Conservation (phyloP, 805 yeast genomes). For the Naumovozyma castellii region DNA sequence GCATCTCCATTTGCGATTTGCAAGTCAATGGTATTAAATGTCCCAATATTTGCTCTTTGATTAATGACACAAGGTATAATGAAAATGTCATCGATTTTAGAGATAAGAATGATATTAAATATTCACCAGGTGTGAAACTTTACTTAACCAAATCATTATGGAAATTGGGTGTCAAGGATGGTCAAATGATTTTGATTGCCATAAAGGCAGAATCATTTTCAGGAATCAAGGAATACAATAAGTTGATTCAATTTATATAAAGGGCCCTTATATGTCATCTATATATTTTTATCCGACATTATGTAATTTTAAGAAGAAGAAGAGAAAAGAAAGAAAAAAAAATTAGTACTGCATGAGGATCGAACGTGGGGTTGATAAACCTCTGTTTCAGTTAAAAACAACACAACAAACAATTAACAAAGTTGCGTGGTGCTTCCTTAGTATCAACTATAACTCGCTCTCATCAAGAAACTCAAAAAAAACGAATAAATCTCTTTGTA, state of each 20-base stretch:
- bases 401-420: too few relatives aligned
- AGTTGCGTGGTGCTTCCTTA: too few relatives aligned
- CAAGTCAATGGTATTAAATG: constrained; percentile 13
- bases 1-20: constrained; percentile 13
- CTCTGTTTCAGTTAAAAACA: too few relatives aligned
- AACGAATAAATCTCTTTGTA: constrained; percentile 97
- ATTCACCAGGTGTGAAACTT: constrained; percentile 12
- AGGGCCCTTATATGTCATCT: too few relatives aligned
- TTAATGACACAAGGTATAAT: constrained; percentile 9
- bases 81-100: constrained; percentile 10
- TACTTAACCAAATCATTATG: constrained; percentile 17
- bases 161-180: constrained; percentile 17
- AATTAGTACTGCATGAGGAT: too few relatives aligned
- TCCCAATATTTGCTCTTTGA: constrained; percentile 11
- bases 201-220: constrained; percentile 15
- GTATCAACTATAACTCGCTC: too few relatives aligned
- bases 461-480: too few relatives aligned
- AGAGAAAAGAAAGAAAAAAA: too few relatives aligned
- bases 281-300: too few relatives aligned
- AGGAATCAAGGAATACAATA: constrained; percentile 17
- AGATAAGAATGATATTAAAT: constrained; percentile 2
- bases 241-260: constrained; percentile 11
- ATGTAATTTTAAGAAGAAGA: too few relatives aligned
- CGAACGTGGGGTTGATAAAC: too few relatives aligned
- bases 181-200: constrained; percentile 15